Evolutionary conservation across 2,329 filamentous ascomycete species (phyloP).

Genomic region (Arthrobotrys sphaeroides): DNA sequence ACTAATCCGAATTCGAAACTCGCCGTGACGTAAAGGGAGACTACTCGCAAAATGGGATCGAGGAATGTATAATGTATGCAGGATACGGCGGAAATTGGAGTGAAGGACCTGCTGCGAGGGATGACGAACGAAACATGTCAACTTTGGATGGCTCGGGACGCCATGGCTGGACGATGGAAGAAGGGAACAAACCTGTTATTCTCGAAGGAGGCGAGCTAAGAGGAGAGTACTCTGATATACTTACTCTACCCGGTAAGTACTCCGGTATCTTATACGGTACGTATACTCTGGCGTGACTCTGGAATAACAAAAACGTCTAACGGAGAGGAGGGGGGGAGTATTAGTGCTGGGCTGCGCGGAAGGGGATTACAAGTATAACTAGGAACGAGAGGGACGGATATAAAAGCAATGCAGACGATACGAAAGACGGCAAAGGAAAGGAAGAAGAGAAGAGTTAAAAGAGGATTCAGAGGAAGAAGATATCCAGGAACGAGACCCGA

Average conservation of each 20-base stretch:
- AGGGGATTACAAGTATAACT: constrained; percentile 9
- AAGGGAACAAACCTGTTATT: constrained; percentile 11
- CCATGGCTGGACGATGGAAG: background rate
- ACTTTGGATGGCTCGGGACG: background rate
- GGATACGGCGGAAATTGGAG: background rate
- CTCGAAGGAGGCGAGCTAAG: background rate
- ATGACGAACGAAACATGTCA: constrained; percentile 21
- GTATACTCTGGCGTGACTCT: too few species aligned
- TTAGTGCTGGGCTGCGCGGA: background rate
- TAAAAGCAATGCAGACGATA: background rate
- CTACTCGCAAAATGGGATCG: too few species aligned
- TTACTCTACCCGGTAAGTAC: too few species aligned
- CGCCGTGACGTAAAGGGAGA: constrained; percentile 47
- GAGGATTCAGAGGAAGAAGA: too few species aligned
- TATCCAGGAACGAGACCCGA: background rate
- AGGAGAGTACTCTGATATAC: too few species aligned
- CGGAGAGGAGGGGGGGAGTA: background rate
- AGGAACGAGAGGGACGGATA: background rate
- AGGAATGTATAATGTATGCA: background rate
- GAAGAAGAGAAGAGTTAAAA: constrained; percentile 2
- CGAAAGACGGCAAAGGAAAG: background rate
- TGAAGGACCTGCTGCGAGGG: background rate
- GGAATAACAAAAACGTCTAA: background rate
- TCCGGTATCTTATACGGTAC: too few species aligned
- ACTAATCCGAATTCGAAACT: constrained; percentile 17